These are phyloP conservation scores for Austroboletus rostrupii DNA, from an alignment of 1,284 basidiomycete genomes.

Conservation along the genomic window DNA sequence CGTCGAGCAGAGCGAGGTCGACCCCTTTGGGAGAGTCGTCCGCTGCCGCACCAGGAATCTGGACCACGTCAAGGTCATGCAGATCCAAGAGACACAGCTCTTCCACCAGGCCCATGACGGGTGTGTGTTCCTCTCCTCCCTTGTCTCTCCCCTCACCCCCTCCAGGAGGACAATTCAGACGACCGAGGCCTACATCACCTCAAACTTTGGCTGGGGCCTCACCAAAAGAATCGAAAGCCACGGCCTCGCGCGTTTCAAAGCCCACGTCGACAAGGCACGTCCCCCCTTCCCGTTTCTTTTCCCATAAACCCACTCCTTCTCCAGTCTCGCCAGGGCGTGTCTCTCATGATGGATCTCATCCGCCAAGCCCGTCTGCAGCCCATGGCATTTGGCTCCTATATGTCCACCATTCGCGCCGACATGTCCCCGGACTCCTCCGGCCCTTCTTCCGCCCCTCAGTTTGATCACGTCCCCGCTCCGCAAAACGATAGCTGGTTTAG, in stretches of 20 bases:
- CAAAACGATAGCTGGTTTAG: constrained; percentile 24
- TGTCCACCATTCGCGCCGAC: constrained; percentile 34
- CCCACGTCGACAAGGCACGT: constrained; percentile 69
- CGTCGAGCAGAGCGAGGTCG: constrained; percentile 87
- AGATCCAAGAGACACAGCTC: constrained; percentile 69
- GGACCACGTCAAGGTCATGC: constrained; percentile 82
- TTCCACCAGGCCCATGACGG: constrained; percentile 62
- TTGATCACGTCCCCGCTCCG: constrained; percentile 6
- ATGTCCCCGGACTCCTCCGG: constrained; percentile 27
- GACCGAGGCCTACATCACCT: constrained; percentile 73
- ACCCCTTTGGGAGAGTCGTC: constrained; percentile 67
- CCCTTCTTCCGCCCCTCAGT: constrained; percentile 16
- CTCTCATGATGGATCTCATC: constrained; percentile 66
- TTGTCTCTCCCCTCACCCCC: constrained; percentile 8
- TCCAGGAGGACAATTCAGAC: constrained; percentile 68
- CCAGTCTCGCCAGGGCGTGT: constrained; percentile 79
- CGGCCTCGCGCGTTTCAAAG: constrained; percentile 71
- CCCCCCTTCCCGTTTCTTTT: constrained; percentile 1
- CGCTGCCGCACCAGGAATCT: constrained; percentile 73
- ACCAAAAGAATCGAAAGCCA: constrained; percentile 77
- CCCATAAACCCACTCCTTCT: constrained; percentile 13
- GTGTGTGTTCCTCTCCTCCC: constrained; percentile 38
- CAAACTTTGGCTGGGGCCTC: constrained; percentile 79
- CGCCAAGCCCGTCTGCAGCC: constrained; percentile 72
- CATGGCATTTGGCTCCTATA: constrained; percentile 52